Base-by-base conservation (phyloP, 495 filamentous ascomycete genomes). In the Hypoxylon rickii region DNA sequence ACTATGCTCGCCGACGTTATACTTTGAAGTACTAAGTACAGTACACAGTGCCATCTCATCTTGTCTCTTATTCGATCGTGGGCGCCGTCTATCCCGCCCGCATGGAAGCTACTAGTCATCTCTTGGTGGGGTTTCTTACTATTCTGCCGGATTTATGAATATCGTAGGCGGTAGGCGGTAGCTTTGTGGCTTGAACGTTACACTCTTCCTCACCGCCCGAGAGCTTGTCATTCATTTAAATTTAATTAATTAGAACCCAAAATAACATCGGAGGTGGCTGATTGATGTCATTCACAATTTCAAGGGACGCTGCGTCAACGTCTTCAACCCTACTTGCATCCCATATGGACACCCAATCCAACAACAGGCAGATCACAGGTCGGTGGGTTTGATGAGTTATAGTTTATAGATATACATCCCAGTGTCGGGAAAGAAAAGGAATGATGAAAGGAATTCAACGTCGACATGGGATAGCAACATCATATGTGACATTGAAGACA, bases 21-120 rank as follows among this genome's bases (percentile, higher is more conserved):
- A n/a, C n/a, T n/a, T n/a, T n/a, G n/a, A n/a, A n/a, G n/a, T n/a
- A n/a, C n/a, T n/a, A n/a, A n/a, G n/a, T n/a, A n/a, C n/a, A 29
- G 24, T 29, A 10, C 24, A 29, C 4, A 10, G 24, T 10, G 10
- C 4, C 10, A 4, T 4, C 10, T 29, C 24, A 29, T 4, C 24
- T 29, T 29, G 24, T 4, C 24, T 29, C 24, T 10, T 29, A 29
- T 29, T 29, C 24, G 10, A 29, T 29, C 4, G 24, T 4, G 4
- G 10, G 4, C 4, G 4, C 10, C 24, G 10, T 29, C 24, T 4
- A 10, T 10, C 4, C 10, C 24, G 10, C 24, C 4, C 3, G 68
- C 47, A 37, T 67, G 36, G 51, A 61, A 59, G 50, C 53, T 58
- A 49, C 57, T 65, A 55, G 60, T 49, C 47, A 24, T 13, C 15